These are phyloP conservation scores for Suillus occidentalis DNA, from an alignment of 768 basidiomycete genomes.

Conservation along the genomic window DNA sequence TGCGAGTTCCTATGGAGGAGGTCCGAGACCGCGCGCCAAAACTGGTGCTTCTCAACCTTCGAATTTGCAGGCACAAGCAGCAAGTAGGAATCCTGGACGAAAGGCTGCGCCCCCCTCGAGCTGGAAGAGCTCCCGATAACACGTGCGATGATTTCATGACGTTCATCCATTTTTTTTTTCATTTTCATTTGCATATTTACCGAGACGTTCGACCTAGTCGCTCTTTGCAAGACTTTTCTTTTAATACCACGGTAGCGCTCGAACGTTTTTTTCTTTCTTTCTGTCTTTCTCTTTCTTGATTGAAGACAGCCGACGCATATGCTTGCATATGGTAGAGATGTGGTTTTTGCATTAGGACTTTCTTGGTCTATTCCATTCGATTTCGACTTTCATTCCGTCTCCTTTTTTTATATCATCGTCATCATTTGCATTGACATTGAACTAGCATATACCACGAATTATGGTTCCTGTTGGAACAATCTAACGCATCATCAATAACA, in stretches of 20 bases:
- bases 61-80: constrained; percentile 11
- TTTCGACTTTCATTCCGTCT: not conserved
- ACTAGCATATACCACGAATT: constrained; percentile 8
- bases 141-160: not conserved
- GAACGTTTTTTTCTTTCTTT: not conserved
- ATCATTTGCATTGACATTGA: constrained; percentile 9
- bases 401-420: not conserved
- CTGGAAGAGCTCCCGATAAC: constrained; percentile 45
- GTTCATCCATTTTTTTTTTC: not conserved
- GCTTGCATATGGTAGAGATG: not conserved
- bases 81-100: constrained; percentile 23
- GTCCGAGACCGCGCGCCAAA: constrained; percentile 32
- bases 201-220: not conserved
- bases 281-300: not conserved
- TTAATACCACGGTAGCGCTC: not conserved
- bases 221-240: not conserved
- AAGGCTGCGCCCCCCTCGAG: constrained; percentile 59
- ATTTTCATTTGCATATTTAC: constrained; percentile 6
- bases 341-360: not conserved
- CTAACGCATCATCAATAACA: not conserved
- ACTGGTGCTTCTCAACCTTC: constrained; percentile 30
- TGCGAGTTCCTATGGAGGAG: constrained; percentile 21
- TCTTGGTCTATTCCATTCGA: not conserved
- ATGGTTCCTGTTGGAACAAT: not conserved
- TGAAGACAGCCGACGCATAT: not conserved